phyloP scores from a whole-genome alignment of 176 grass and related monocot genomes.

The Urochloa ruziziensis region DNA sequence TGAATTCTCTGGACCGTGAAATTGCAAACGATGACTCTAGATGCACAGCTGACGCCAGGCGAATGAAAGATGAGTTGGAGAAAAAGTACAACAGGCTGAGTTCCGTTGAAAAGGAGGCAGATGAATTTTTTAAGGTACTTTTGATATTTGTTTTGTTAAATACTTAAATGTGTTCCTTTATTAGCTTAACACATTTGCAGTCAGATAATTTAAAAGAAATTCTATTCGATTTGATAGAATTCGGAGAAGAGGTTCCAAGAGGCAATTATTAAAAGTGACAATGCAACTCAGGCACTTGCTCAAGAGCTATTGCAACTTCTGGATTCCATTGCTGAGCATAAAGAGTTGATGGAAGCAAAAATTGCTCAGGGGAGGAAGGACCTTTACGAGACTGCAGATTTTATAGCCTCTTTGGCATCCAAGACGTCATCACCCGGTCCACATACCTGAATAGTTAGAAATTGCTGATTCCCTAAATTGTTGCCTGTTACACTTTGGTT shows the following conservation, averaged over 20 bases:
- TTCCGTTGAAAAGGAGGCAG: slow-evolving; percentile 52
- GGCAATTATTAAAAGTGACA: slow-evolving; percentile 19
- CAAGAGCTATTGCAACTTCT: slow-evolving; percentile 53
- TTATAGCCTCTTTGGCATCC: slow-evolving; percentile 45
- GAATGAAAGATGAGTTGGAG: slow-evolving; percentile 43
- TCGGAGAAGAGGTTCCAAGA: slow-evolving; percentile 13
- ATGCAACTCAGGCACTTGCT: slow-evolving; percentile 53
- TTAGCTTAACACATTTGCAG: neutral
- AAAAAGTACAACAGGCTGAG: slow-evolving; percentile 45
- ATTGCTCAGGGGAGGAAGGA: slow-evolving; percentile 45
- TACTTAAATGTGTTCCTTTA: neutral
- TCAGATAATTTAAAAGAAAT: neutral
- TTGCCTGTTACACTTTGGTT: no score
- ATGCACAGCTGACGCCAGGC: slow-evolving; percentile 43
- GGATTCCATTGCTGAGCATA: slow-evolving; percentile 51
- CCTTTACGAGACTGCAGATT: slow-evolving; percentile 55
- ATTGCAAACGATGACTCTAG: slow-evolving; percentile 43
- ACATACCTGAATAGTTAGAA: neutral
- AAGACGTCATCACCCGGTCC: slow-evolving; percentile 15
- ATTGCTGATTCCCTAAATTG: no score
- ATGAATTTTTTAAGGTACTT: slow-evolving; percentile 49
- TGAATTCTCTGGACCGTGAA: slow-evolving; percentile 50
- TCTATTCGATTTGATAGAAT: neutral
- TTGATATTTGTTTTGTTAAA: neutral
- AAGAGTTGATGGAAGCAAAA: slow-evolving; percentile 23